A percentile compares a stretch with the other conserved stretches of the same genome.
These are phyloP conservation scores for Paramecium octaurelia DNA, from an alignment of 73 alveolate genomes.

Conservation along the genomic window DNA sequence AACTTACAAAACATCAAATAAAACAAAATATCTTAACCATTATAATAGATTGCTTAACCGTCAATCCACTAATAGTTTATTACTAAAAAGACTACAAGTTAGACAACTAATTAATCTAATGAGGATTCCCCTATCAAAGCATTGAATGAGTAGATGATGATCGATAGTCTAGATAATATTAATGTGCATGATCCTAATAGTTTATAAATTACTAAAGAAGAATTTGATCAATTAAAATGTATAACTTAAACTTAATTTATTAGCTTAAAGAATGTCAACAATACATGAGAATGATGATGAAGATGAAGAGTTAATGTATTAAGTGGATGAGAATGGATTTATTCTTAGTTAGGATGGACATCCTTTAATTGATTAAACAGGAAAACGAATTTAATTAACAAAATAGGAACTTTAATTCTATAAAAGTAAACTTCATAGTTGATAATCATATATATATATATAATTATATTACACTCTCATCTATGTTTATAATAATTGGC, in stretches of 20 bases:
- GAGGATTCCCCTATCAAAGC: constrained; percentile 37
- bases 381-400: constrained; percentile 2
- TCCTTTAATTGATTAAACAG: neutral
- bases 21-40: neutral
- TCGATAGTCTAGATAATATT: constrained; percentile 8
- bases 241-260: too few relatives aligned
- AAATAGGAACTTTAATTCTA: neutral
- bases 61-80: neutral
- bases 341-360: constrained; percentile 33
- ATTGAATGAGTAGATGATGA: constrained; percentile 12
- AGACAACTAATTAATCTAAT: neutral
- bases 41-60: neutral
- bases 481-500: neutral
- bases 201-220: constrained; percentile 6
- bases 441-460: neutral
- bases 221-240: constrained; percentile 18
- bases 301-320: constrained; percentile 21
- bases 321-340: constrained; percentile 44
- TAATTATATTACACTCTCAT: neutral
- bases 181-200: neutral
- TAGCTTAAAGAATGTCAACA: constrained; percentile 25
- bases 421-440: neutral
- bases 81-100: neutral
- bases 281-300: constrained; percentile 27
- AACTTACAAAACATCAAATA: neutral